Conservation (phyloP, 306 rosid species). For the Macrotyloma uniflorum region DNA sequence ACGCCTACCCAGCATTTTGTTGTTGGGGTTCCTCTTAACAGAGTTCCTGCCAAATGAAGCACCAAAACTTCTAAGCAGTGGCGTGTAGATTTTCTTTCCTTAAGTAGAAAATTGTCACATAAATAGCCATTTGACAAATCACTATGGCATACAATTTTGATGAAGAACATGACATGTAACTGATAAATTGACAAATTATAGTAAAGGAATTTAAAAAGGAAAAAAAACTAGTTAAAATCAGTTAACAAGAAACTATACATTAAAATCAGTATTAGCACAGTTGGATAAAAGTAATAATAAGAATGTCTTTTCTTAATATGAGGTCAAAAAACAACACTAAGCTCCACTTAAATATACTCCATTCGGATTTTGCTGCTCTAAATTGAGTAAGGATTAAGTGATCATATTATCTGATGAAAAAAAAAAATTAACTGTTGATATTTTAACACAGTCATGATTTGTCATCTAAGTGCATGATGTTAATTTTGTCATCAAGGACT, state of each 20-base stretch:
- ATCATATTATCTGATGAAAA: neutral
- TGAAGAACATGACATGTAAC: neutral
- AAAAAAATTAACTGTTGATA: neutral
- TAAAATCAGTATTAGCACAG: neutral
- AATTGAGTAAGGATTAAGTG: neutral
- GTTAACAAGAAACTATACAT: neutral
- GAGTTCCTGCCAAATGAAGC: slow-evolving; percentile 59
- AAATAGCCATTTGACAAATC: neutral
- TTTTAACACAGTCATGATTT: neutral
- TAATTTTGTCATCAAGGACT: neutral
- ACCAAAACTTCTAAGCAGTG: slow-evolving; percentile 28
- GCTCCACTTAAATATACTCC: neutral
- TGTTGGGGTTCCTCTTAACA: slow-evolving; percentile 66
- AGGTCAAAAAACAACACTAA: neutral
- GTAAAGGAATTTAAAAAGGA: neutral
- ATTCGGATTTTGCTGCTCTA: neutral
- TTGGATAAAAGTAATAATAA: neutral
- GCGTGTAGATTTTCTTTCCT: neutral
- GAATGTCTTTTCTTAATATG: neutral
- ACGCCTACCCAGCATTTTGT: slow-evolving; percentile 78
- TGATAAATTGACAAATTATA: neutral
- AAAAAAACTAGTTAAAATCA: neutral
- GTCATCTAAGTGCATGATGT: neutral
- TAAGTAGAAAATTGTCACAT: neutral
- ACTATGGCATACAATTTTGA: neutral